Base-by-base conservation (phyloP, 164 flowering plant genomes). In the Kingdonia uniflora region DNA sequence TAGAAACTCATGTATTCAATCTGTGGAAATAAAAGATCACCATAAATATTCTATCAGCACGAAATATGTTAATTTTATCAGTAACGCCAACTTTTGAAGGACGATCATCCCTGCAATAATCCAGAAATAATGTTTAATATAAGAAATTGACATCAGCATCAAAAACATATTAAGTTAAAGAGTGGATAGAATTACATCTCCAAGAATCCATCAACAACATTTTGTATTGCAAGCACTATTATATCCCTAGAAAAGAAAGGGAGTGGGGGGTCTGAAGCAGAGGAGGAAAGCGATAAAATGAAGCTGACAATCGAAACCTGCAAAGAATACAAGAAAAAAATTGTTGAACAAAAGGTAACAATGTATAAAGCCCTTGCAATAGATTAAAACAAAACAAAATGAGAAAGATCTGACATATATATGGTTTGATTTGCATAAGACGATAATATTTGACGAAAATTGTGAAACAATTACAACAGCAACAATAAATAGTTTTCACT, bases 41-140 rank as follows among this genome's bases (percentile, higher is more conserved):
- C 97, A 65, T 81, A 67, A 94, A 94, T 19, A 88, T 95, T 77
- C 99, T 81, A 68, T 89, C 97, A 17, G 92, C 80, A 20, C 97
- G 94, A 65, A 94, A 89, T 53, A 94, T 70, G 56, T 81, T 73
- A 26, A 94, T 76, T 71, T 78, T 86, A 70, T 94, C 99, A 49
- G 80, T 53, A 55, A 94, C 74, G 49, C 70, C 76, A 68, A 42
- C 49, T 54, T 59, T 73, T 48, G 56, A 23, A 47, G 68, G 59
- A 58, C 19, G 54, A 39, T 70, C 70, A 29, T 78, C 87, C 73
- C 99, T 94, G 47, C 58, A 71, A 20, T n/a, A 58, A 44, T 33
- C 26, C 44, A 25, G 49, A 0, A 60, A 52, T 51, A 45, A 1
- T 23, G 43, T 47, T 48, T n/a, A 16, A 52, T 11, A 57, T 39